phyloP scores from a whole-genome alignment of 176 grass and related monocot genomes.

The Musa beccarii region DNA sequence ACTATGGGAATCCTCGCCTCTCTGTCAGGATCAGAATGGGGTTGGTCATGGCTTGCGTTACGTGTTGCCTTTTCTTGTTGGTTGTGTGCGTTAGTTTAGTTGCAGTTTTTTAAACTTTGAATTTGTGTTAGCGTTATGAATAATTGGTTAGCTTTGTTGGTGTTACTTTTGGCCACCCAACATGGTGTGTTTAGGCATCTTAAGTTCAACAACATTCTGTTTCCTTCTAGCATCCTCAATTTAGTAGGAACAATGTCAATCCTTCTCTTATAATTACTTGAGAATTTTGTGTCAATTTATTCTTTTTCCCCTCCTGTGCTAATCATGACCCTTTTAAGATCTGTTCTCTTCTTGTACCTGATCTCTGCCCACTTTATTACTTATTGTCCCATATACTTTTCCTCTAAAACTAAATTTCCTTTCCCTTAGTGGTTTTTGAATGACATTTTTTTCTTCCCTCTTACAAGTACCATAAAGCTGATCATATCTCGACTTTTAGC shows the following conservation, averaged over 20 bases:
- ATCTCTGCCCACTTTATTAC: neutral
- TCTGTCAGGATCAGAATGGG: neutral
- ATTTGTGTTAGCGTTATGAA: neutral
- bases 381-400: neutral
- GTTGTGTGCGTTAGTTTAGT: neutral
- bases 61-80: neutral
- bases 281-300: no score
- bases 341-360: neutral
- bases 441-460: neutral
- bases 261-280: no score
- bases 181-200: neutral
- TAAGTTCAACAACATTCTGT: no score
- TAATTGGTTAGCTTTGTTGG: neutral
- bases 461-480: neutral
- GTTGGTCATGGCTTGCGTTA: neutral
- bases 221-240: no score
- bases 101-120: neutral
- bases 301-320: neutral
- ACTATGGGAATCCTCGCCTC: neutral
- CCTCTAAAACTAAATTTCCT: neutral
- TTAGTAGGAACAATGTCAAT: no score
- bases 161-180: neutral
- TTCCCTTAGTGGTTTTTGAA: neutral
- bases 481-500: neutral
- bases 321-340: neutral